Conservation (phyloP, 805 yeast species). For the Kazachstania viticola region DNA sequence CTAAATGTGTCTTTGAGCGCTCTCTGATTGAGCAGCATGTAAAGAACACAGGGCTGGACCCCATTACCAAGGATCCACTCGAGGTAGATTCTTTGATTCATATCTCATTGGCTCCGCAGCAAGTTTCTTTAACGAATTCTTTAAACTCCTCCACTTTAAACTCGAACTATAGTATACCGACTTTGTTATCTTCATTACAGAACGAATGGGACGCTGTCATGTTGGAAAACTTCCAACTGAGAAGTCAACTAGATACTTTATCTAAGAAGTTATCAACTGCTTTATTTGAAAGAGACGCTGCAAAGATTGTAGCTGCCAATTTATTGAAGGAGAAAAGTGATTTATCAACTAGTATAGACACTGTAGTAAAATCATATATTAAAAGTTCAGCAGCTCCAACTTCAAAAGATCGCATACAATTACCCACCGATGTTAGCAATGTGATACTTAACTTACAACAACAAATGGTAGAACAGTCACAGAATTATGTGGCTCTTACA, state of each 20-base stretch:
- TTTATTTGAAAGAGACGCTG: conserved; percentile 81
- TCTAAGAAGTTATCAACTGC: conserved; percentile 68
- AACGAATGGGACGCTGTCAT: conserved; percentile 86
- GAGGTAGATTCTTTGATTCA: conserved; percentile 45
- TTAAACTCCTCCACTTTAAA: conserved; percentile 38
- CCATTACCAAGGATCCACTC: conserved; percentile 56
- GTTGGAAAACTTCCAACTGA: conserved; percentile 62
- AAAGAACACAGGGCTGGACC: conserved; percentile 58
- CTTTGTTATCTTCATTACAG: conserved; percentile 63
- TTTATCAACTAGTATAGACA: too few relatives aligned
- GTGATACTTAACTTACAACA: too few relatives aligned
- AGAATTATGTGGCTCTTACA: too few relatives aligned
- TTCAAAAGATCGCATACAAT: too few relatives aligned
- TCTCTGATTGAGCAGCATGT: conserved; percentile 50
- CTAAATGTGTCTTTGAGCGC: conserved; percentile 62
- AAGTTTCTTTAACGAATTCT: conserved; percentile 11
- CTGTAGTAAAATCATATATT: too few relatives aligned
- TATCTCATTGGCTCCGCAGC: conserved; percentile 26
- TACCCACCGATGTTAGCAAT: too few relatives aligned
- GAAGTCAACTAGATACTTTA: conserved; percentile 57
- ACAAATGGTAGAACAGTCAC: too few relatives aligned
- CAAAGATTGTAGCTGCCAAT: conserved; percentile 70
- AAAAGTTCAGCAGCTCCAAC: too few relatives aligned
- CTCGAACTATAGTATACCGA: conserved; percentile 44
- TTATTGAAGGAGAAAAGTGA: conserved; percentile 56